A percentile compares a stretch with the other conserved stretches of the same genome.
phyloP scores from a whole-genome alignment of 2,329 filamentous ascomycete species.

The Fusarium aywerte region DNA sequence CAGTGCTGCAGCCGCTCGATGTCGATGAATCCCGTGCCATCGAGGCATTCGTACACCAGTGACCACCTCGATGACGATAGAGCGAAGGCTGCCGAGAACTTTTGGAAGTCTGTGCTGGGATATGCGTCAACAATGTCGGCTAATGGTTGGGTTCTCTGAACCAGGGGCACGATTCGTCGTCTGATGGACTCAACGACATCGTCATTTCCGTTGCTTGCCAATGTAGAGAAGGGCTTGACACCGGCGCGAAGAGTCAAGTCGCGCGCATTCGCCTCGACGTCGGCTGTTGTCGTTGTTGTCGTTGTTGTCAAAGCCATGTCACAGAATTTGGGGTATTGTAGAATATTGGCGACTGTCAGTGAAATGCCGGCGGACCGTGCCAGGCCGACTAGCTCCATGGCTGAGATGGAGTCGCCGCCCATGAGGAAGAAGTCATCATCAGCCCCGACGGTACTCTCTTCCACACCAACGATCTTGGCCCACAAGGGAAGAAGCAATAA shows the following conservation, averaged over 20 bases:
- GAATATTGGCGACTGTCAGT: conserved; percentile 14
- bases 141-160: conserved; percentile 8
- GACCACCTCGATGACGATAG: conserved; percentile 13
- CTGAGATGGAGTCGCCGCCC: conserved; percentile 13
- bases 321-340: conserved; percentile 11
- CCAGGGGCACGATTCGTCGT: conserved; percentile 1
- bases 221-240: conserved; percentile 9
- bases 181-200: conserved; percentile 6
- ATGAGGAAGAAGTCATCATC: conserved; percentile 13
- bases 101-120: conserved; percentile 12
- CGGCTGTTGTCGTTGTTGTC: background rate
- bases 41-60: conserved; percentile 11
- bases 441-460: conserved; percentile 8
- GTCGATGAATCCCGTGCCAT: conserved; percentile 7
- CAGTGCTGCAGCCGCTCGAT: conserved; percentile 9
- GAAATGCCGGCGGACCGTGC: conserved; percentile 9
- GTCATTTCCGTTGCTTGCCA: conserved; percentile 8
- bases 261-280: conserved; percentile 2
- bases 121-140: conserved; percentile 10
- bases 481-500: conserved; percentile 11
- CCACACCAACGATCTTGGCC: conserved; percentile 8
- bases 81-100: conserved; percentile 11
- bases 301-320: conserved; percentile 11
- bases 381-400: conserved; percentile 9
- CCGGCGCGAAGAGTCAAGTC: background rate